Base-by-base conservation (phyloP, 106 monocot genomes). In the Posidonia australis region DNA sequence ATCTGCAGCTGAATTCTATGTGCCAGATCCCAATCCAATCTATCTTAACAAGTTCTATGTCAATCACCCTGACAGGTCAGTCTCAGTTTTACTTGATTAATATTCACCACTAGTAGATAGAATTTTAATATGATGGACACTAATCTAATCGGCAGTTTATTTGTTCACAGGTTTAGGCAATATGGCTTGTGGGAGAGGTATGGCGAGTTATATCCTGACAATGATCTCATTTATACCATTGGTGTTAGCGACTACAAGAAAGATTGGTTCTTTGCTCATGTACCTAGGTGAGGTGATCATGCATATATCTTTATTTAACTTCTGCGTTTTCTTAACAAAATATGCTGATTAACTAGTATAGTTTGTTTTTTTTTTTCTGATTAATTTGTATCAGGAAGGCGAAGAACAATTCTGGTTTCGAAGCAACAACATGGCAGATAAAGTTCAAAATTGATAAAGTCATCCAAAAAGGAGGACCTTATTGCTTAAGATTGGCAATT, bases 201-300 rank as follows among this genome's bases (percentile, higher is more conserved):
- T 30, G 29, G 62, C 51, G 62, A 71, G 2, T 25, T 71, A 13
- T 63, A 71, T 26, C 71, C 71, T 13, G 10, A 36, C 32, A 51
- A 26, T 14, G 71, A 72, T 63, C 62, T 63, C 43, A 52, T 53
- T 41, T 72, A 63, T 62, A 72, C 63, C 9, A 21, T 63, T 46
- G 62, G 71, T 18, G 5, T 26, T 13, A 72, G 63, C n/a, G 52
- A 72, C 44, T 42, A 62, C 51, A 72, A 46, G 19, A 52, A 62
- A 23, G 71, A 72, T 22, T 72, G 71, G 71, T 72, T 72, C 41
- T 72, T 22, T 63, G 71, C 71, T 20, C 71, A 72, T 63, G 71
- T 72, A 14, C 63, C 22, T 21, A 71, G 71, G 71, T n/a, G n/a
- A n/a, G n/a, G n/a, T n/a, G n/a, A n/a, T n/a, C n/a, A n/a, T n/a